Base-by-base conservation (phyloP, 2,329 filamentous ascomycete species). In the Calonectria pauciramosa region DNA sequence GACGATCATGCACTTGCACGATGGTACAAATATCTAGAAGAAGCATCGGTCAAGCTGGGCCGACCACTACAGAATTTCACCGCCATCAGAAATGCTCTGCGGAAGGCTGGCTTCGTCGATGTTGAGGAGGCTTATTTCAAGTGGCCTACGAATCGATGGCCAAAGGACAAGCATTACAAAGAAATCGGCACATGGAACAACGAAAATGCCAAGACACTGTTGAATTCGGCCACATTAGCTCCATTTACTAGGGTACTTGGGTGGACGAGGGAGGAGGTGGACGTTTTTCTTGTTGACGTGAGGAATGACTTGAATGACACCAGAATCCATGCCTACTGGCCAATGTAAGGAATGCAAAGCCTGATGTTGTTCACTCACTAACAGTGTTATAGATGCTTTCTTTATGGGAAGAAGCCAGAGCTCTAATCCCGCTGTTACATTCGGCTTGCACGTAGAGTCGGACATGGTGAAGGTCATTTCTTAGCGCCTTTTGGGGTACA, bases 291-390 rank as follows among this genome's bases (percentile, higher is more conserved):
- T 8, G 68, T 68, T 20, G 54, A 67, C 4, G 64, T 67, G 11
- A 65, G 68, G 36, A 64, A 36, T 9, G 71, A 76, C 16, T 54
- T 74, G 49, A 74, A 68, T 13, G 52, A 76, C 18, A 51, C 63
- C 3, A 30, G 30, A 3, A 66, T 76, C 16, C 74, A 76, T 63
- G 74, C 71, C 3, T 76, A 76, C n/a, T 74, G 72, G 70, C 68
- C 68, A 1, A 74, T 76, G 74, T 76, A 36, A 52, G 26, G 1
- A 52, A 28, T 4, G 9, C 13, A 14, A 52, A n/a, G 23, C 13
- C 34, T 36, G 34, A 11, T 3, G 34, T 28, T 23, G 23, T 28
- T 52, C 20, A 10, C 16, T 30, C 13, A 30, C 49, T 52, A 28
- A 52, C 26, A 4, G 13, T 28, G 18, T 52, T 18, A 30, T 9